A percentile compares a stretch with the other conserved stretches of the same genome.
These are phyloP conservation scores for Tricholoma bakamatsutake DNA, from an alignment of 768 basidiomycete genomes.

Conservation along the genomic window DNA sequence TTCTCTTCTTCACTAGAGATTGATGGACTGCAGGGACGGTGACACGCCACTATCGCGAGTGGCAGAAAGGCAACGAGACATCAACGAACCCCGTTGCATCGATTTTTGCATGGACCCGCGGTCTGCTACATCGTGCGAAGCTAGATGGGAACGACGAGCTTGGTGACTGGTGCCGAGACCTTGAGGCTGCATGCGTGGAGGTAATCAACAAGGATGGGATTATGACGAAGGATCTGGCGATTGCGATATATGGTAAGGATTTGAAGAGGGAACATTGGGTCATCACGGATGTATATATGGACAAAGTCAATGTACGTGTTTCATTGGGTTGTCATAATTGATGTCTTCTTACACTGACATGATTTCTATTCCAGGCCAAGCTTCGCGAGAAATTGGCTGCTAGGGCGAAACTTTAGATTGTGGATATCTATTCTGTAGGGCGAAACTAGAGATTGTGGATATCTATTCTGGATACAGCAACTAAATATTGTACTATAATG, in stretches of 20 bases:
- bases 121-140: conserved; percentile 88
- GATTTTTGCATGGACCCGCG: conserved; percentile 98
- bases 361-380: conserved; percentile 28
- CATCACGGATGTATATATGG: conserved; percentile 90
- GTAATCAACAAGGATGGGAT: conserved; percentile 85
- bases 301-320: conserved; percentile 77
- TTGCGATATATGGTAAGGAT: conserved; percentile 87
- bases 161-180: conserved; percentile 62
- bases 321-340: neutral
- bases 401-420: conserved; percentile 2
- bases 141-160: conserved; percentile 80
- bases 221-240: conserved; percentile 97
- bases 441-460: too few relatives aligned
- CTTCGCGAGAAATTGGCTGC: conserved; percentile 38
- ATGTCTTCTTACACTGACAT: neutral
- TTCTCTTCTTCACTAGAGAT: neutral
- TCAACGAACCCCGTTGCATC: conserved; percentile 98
- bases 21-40: conserved; percentile 56
- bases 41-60: conserved; percentile 95
- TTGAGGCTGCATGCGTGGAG: conserved; percentile 88
- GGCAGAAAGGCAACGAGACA: conserved; percentile 96
- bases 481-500: neutral
- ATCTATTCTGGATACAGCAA: neutral
- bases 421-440: neutral
- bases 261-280: conserved; percentile 97